Conservation (phyloP, 371 early-diverging fungal genomes). For the Saksenaea vasiformis region DNA sequence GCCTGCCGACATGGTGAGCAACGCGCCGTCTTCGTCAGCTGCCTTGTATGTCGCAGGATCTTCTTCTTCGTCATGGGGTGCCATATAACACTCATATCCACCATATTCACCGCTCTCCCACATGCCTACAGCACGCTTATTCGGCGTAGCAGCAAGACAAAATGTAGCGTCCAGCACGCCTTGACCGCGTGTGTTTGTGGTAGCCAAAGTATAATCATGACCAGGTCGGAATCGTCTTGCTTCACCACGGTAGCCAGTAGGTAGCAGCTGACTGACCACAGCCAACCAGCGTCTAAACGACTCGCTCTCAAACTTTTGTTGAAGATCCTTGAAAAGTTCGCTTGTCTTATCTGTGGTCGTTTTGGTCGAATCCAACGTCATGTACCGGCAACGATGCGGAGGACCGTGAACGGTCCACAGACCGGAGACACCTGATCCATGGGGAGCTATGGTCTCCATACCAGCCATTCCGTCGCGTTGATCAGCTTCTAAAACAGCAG, state of each 20-base stretch:
- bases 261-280: slow-evolving; percentile 38
- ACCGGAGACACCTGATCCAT: slow-evolving; percentile 57
- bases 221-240: slow-evolving; percentile 72
- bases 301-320: slow-evolving; percentile 38
- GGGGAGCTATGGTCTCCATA: slow-evolving; percentile 43
- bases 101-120: slow-evolving; percentile 72
- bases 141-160: slow-evolving; percentile 42
- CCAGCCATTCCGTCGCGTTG: slow-evolving; percentile 24
- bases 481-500: slow-evolving; percentile 35
- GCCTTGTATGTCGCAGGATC: slow-evolving; percentile 72
- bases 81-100: slow-evolving; percentile 79
- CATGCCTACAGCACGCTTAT: slow-evolving; percentile 4
- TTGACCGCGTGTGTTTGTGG: slow-evolving; percentile 42
- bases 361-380: slow-evolving; percentile 33
- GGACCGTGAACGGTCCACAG: slow-evolving; percentile 61
- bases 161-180: slow-evolving; percentile 60
- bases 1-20: slow-evolving; percentile 67
- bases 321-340: slow-evolving; percentile 14
- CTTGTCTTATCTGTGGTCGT: slow-evolving; percentile 11
- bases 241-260: slow-evolving; percentile 39
- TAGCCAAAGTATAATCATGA: slow-evolving; percentile 74
- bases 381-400: slow-evolving; percentile 62
- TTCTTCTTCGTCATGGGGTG: slow-evolving; percentile 65
- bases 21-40: slow-evolving; percentile 64
- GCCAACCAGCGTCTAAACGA: slow-evolving; percentile 54